These are phyloP conservation scores for button mushroom (Agaricus bisporus) DNA, from an alignment of 768 basidiomycete genomes.

Conservation along the genomic window DNA sequence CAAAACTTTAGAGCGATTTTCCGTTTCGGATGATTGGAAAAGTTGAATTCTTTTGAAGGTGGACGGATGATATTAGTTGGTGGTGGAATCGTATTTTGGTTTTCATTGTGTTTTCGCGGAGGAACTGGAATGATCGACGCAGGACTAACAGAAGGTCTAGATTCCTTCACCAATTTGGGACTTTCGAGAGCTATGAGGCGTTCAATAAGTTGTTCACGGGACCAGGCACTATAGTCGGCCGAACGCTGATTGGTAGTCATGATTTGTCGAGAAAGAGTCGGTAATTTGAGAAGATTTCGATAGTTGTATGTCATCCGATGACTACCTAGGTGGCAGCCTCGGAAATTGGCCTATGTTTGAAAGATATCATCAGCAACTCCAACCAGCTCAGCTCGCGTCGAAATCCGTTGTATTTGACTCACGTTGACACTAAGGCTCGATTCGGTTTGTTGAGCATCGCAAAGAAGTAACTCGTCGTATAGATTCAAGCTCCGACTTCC, in stretches of 20 bases:
- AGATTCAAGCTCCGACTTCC: too few relatives aligned
- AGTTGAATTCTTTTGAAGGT: conserved; percentile 41
- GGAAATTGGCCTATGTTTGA: too few relatives aligned
- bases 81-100: conserved; percentile 5
- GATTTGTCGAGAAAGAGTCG: conserved; percentile 3
- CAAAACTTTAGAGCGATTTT: conserved; percentile 94
- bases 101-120: neutral
- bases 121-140: neutral
- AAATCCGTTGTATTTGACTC: too few relatives aligned
- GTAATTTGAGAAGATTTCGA: conserved; percentile 4
- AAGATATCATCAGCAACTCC: too few relatives aligned
- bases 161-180: conserved; percentile 13
- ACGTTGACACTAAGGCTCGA: too few relatives aligned
- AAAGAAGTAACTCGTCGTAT: too few relatives aligned
- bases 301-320: conserved; percentile 4
- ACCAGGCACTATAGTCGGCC: conserved; percentile 27
- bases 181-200: conserved; percentile 54
- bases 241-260: conserved; percentile 11
- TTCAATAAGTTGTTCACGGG: conserved; percentile 63
- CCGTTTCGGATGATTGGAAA: conserved; percentile 62
- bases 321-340: too few relatives aligned
- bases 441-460: too few relatives aligned
- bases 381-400: too few relatives aligned
- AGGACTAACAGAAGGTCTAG: too few relatives aligned
- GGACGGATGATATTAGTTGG: too few relatives aligned